Evolutionary conservation across 2,329 filamentous ascomycete genomes (phyloP), one percentile per base, ranked within the genome.

Genomic region (Phaeosphaeriaceae sp.): DNA sequence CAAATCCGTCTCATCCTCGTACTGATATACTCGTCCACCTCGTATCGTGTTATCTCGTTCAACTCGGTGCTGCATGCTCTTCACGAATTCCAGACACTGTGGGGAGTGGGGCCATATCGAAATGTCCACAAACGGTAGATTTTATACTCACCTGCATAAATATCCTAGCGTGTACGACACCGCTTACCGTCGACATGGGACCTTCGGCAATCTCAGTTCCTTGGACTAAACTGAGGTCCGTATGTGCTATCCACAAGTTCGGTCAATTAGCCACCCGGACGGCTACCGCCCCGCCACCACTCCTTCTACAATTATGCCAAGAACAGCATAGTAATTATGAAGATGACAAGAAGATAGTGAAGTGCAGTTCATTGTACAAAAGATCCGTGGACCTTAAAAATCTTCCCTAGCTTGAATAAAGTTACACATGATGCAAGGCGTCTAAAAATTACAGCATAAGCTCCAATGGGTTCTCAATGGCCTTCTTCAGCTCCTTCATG

Each of bases 401-500:
- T 54, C 46, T 36, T 33, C 51, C 36, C 31, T 54, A 20, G 33
- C 49, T 56, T 56, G 54, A 48, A 61, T 68, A 68, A 62, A 63
- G 63, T 66, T 69, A 70, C 68, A 73, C 58, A 47, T 41, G 54
- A 54, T 55, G 47, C 53, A 51, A 36, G 24, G 41, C 41, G 50
- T 44, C 41, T 27, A 52, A 60, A 50, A 55, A 63, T 60, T 63
- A 99, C 81, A 99, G 86, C 79, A 99, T 85, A 70, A 99, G 86
- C 84, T 96, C 91, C 70, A 99, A 86, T 68, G 95, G 95, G 86
- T 97, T 97, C 89, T 99, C 95, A 60, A 99, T 84, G 53, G 93
- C 91, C 87, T 93, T 94, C 91, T 99, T 99, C 80, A 99, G 84
- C 84, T 96, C 95, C 80, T 88, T 89, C 81, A 99, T 92, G 89